phyloP scores from a whole-genome alignment of 2,329 filamentous ascomycete species.

The Zymoseptoria passerinii region DNA sequence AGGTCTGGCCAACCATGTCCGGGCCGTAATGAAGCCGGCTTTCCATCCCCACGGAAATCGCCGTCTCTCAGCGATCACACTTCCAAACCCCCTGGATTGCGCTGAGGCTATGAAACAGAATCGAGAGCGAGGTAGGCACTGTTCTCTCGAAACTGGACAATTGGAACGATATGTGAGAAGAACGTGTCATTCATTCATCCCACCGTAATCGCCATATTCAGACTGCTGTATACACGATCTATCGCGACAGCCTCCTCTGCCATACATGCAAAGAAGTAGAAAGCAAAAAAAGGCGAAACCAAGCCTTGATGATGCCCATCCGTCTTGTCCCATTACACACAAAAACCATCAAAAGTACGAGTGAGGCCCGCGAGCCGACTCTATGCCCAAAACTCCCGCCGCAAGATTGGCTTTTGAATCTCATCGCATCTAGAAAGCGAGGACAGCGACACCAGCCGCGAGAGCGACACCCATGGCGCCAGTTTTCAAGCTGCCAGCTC shows the following conservation, averaged over 20 bases:
- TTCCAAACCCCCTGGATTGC: too few relatives aligned
- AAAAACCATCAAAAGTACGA: background rate
- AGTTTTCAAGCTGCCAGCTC: constrained; percentile 26
- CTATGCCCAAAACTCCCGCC: background rate
- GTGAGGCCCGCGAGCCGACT: background rate
- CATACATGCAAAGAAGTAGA: background rate
- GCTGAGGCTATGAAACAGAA: too few relatives aligned
- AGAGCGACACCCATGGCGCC: constrained; percentile 33
- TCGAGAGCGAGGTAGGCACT: too few relatives aligned
- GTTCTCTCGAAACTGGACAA: too few relatives aligned
- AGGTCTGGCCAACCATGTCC: too few relatives aligned
- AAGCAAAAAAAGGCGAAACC: background rate
- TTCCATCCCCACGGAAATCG: too few relatives aligned
- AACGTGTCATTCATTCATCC: background rate
- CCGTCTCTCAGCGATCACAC: too few relatives aligned
- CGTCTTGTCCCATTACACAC: background rate
- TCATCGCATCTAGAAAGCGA: constrained; percentile 23
- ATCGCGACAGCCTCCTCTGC: background rate
- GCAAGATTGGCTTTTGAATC: background rate
- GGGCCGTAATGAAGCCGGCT: too few relatives aligned
- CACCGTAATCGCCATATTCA: background rate
- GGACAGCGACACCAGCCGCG: constrained; percentile 35
- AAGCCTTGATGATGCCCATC: background rate
- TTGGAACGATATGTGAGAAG: background rate
- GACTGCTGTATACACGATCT: background rate